Evolutionary conservation across 2,329 filamentous ascomycete genomes (phyloP).

Genomic region (Sporothrix euskadiensis): DNA sequence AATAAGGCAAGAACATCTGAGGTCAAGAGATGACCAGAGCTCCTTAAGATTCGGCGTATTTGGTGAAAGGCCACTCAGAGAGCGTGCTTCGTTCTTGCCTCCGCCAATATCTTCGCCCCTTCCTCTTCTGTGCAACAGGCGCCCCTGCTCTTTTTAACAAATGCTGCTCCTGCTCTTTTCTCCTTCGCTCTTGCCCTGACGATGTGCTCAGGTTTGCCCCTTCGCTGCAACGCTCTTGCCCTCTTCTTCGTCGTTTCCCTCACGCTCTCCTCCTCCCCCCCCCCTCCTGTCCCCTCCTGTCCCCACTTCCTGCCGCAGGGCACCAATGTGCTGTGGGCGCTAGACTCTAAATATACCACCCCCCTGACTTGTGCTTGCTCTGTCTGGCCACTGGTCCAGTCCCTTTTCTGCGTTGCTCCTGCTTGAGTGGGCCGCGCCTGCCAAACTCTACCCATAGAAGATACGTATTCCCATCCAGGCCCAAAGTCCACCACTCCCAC

Average conservation of each 20-base stretch:
- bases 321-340: conserved; percentile 26
- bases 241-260: conserved; percentile 13
- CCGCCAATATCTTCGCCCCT: neutral
- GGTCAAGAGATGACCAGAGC: neutral
- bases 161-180: neutral
- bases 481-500: neutral
- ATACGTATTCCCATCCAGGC: conserved; percentile 2
- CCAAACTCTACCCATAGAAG: conserved; percentile 21
- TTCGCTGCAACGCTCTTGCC: conserved; percentile 11
- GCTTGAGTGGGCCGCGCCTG: conserved; percentile 23
- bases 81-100: neutral
- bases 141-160: neutral
- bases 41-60: neutral
- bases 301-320: conserved; percentile 19
- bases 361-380: conserved; percentile 15
- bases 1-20: neutral
- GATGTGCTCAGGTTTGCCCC: neutral
- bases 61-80: conserved; percentile 7
- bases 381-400: conserved; percentile 10
- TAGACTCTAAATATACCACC: conserved; percentile 30
- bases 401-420: conserved; percentile 17
- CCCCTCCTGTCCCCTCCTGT: conserved; percentile 16
- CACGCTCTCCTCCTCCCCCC: neutral
- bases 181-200: conserved; percentile 1
- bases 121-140: conserved; percentile 6